Evolutionary conservation across 768 basidiomycete species (phyloP), one percentile per base, ranked within the genome.

Genomic region (Lactarius sp.): DNA sequence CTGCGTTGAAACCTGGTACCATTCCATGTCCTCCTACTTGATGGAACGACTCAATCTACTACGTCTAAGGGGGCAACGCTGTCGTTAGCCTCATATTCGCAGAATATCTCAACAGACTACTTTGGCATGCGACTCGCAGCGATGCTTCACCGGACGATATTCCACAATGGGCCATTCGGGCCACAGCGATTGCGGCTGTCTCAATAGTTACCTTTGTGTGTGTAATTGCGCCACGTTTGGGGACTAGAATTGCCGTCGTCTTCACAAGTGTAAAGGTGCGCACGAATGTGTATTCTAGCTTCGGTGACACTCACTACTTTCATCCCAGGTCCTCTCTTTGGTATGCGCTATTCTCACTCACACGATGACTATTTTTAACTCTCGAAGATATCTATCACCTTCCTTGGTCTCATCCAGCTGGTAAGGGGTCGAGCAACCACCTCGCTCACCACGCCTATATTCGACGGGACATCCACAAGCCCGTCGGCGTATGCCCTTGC

Each of bases 401-500:
- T 92, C 36, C 74, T 97, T 31, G 96, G 95, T 2, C 74, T 96
- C 44, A 76, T 95, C 13, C 88, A 90, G 72, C 76, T 94, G 14
- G 81, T 77, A 4, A 78, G 90, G 66, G 91, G 92, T 18, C 82
- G 81, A 63, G 83, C 84, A 16, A 87, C 92, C 0, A 77, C 80
- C 16, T 88, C 90, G 4, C 79, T 96, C 52, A 80, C 76, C 49
- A 79, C 80, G 52, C 79, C 86, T n/a, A 72, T 89, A 34, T 97
- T 96, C 69, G 75, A 79, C 13, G 85, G 81, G 8, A 88, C 92
- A 18, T 90, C 87, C 60, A 81, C 75, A 18, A 90, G 90, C 65
- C 90, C 93, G 0, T 90, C 92, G 1, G 79, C 85, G 2, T 98
- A 93, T 76, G 92, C 95, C 6, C 78, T 98, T n/a, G 96, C 95